Base-by-base conservation (phyloP, 192 early-diverging fungal species). In the Podila clonocystis region DNA sequence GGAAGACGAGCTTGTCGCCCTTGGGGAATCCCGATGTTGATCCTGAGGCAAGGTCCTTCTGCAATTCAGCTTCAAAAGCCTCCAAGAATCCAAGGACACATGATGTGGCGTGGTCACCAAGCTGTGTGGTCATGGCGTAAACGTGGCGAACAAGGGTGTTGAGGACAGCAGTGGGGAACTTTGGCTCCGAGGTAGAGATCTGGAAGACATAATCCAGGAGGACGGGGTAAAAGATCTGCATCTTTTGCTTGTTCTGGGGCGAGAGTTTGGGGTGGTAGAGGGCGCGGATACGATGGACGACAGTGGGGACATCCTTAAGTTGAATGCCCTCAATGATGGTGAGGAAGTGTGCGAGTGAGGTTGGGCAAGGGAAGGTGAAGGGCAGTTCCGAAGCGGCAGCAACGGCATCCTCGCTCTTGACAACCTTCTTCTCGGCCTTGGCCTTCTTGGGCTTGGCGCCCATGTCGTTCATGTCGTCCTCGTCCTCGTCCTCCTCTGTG, bases 341-440 rank as follows among this genome's bases (percentile, higher is more conserved):
- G 36, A 92, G 70, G 67, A 97, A 94, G 48, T 94, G 86, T 22
- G 82, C 83, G 63, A 94, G 91, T 38, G 90, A 87, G 7, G 82
- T 83, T 2, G 98, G 98, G 33, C 94, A 95, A 1, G 86, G 72
- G 75, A 97, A 98, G 15, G 93, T 96, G 76, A 86, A 98, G 2
- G 96, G 95, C 55, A 97, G 69, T 67, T 94, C 93, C 9, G 71
- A 49, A 7, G 69, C 71, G 4, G 79, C 76, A 31, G 68, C 58
- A 13, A 61, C 24, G n/a, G 74, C 85, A 52, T 83, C 82, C 17
- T 85, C 80, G 6, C 38, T 61, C 17, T 17, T 20, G 48, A 55
- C 67, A 61, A 62, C 38, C 72, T 84, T 67, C 58, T 72, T 65
- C 26, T 70, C 82, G 17, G 48, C 26, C 52, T 66, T 75, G n/a